Evolutionary conservation across 1,284 basidiomycete species (phyloP), one percentile per base, ranked within the genome.

Genomic region (Puccinia triticina): DNA sequence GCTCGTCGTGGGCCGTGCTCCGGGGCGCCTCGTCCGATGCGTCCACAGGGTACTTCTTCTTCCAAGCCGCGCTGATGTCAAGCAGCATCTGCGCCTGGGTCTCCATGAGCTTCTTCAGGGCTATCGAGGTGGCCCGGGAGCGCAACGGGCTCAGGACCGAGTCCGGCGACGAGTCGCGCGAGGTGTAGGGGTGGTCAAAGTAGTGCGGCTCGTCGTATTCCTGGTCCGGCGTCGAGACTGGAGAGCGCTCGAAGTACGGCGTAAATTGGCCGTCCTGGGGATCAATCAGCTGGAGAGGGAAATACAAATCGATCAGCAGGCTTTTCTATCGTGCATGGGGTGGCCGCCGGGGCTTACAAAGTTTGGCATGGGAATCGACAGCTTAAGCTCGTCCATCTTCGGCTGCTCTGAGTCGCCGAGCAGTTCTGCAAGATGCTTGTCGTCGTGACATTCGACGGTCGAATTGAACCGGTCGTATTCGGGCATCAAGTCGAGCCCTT

Each of bases 231-330:
- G 74, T 57, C 14, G 55, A 57, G 12, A 48, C 55, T 1, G 59
- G 55, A 0, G 74, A 76, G 26, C 74, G 55, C 26, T 57, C 74
- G 26, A 59, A 43, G 59, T 76, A 76, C 8, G 74, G 74, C 16
- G 74, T 76, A 37, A 76, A 76, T 43, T 76, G 55, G 2, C 74
- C 74, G 14, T 76, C 74, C n/a, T 76, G 74, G n/a, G 74, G 74
- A 64, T 76, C 74, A 23, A 76, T 76, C n/a, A 76, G 29, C 74
- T 76, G 29, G 2, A 12, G 57, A 75, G 73, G 18, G 14, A 55
- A 32, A 29, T 12, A 37, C 57, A 72, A 18, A 37, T 50, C 5
- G 50, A n/a, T 48, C 5, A 48, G 18, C 8, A n/a, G 23, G 48
- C 18, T 71, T n/a, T n/a, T n/a, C n/a, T n/a, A n/a, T n/a, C n/a